These are phyloP conservation scores for Ceratonia siliqua DNA, from an alignment of 306 rosid genomes.

Conservation along the genomic window DNA sequence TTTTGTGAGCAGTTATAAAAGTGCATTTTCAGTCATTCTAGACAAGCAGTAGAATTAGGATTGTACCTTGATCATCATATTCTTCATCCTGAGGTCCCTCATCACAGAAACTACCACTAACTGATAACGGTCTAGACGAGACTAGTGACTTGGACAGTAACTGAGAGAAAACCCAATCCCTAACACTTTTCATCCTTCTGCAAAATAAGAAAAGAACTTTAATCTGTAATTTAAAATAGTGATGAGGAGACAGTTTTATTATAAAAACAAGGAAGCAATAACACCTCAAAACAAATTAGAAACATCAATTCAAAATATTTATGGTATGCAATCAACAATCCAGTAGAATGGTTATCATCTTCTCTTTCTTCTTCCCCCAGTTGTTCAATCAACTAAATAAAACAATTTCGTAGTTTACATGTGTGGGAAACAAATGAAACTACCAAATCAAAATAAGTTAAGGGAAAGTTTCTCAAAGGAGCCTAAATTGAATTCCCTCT, in stretches of 20 bases:
- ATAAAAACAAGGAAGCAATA: neutral
- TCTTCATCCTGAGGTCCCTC: constrained; percentile 47
- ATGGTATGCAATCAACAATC: constrained; percentile 1
- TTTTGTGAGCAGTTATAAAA: neutral
- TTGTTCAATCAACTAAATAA: neutral
- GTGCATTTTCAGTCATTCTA: constrained; percentile 14
- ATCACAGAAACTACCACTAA: constrained; percentile 48
- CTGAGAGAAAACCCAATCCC: constrained; percentile 84
- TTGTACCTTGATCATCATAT: constrained; percentile 65
- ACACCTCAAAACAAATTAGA: neutral
- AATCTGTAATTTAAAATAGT: neutral
- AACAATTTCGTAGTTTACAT: too few species aligned
- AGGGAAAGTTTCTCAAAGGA: too few species aligned
- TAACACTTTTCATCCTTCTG: constrained; percentile 74
- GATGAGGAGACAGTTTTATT: neutral
- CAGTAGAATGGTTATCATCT: neutral
- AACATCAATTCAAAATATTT: neutral
- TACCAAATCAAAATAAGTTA: too few species aligned
- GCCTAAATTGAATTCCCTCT: neutral
- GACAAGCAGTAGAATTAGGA: neutral
- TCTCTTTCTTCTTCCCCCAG: neutral
- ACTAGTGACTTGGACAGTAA: constrained; percentile 69
- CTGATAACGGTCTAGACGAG: constrained; percentile 57
- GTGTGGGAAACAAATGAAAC: too few species aligned
- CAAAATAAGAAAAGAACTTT: constrained; percentile 29